These are phyloP conservation scores for Annulohypoxylon truncatum DNA, from an alignment of 2,329 filamentous ascomycete genomes.

Conservation along the genomic window DNA sequence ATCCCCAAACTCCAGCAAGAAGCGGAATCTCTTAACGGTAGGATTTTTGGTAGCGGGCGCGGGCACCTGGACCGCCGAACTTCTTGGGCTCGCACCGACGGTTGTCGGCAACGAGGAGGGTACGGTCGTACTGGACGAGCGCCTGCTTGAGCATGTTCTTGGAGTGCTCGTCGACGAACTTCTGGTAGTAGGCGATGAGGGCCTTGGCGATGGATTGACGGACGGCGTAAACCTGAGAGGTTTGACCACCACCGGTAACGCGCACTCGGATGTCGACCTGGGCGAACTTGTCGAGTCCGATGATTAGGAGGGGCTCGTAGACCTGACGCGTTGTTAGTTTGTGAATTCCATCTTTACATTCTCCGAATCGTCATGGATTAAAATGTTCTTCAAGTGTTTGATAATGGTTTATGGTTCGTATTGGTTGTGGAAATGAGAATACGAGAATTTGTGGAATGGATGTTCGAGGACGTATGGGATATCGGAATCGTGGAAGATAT, in stretches of 20 bases:
- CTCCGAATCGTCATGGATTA: not conserved
- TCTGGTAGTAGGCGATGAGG: constrained; percentile 99
- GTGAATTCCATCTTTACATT: not conserved
- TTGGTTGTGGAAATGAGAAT: not conserved
- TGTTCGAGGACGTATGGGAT: constrained; percentile 7
- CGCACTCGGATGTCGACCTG: constrained; percentile 97
- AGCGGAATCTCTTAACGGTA: constrained; percentile 81
- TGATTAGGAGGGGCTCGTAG: constrained; percentile 98
- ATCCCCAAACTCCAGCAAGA: constrained; percentile 34
- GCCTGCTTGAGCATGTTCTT: constrained; percentile 99
- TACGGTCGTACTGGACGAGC: constrained; percentile 94
- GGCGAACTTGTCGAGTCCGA: constrained; percentile 97
- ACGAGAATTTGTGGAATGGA: not conserved
- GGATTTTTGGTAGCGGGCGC: constrained; percentile 98
- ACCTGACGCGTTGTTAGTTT: constrained; percentile 64
- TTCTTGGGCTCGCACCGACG: constrained; percentile 99
- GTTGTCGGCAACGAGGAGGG: constrained; percentile 98
- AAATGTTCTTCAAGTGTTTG: not conserved
- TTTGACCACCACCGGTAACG: constrained; percentile 97
- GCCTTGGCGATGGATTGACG: constrained; percentile 99
- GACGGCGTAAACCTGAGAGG: constrained; percentile 97
- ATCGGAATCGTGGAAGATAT: constrained; percentile 24
- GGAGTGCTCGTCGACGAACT: constrained; percentile 99
- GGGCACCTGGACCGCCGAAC: constrained; percentile 92
- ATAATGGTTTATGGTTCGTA: not conserved